Percentiles rank a stretch among this genome's conserved stretches.
Evolutionary conservation across 306 rosid species (phyloP).

Genomic region (Ammopiptanthus mongolicus): DNA sequence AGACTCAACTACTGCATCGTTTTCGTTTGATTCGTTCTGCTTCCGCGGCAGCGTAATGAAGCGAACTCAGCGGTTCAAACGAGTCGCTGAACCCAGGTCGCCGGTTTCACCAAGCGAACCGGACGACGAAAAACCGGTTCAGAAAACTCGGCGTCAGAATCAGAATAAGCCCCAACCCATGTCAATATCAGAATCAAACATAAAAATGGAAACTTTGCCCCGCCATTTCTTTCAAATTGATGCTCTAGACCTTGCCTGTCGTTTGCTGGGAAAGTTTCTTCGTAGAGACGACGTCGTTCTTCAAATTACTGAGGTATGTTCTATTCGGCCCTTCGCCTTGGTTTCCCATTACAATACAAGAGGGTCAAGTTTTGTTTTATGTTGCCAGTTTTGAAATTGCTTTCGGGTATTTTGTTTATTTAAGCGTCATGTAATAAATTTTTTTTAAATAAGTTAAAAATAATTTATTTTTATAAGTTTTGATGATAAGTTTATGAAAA

Average conservation of each 20-base stretch:
- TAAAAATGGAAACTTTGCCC: constrained; percentile 40
- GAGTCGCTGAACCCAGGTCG: constrained; percentile 35
- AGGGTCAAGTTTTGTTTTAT: not conserved
- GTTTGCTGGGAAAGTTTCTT: constrained; percentile 78
- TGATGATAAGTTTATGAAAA: too few relatives aligned
- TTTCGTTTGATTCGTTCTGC: constrained; percentile 21
- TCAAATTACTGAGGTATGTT: constrained; percentile 70
- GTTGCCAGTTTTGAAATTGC: not conserved
- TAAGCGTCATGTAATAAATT: too few relatives aligned
- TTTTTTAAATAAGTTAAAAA: too few relatives aligned
- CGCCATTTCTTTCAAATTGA: constrained; percentile 65
- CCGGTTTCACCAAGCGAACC: constrained; percentile 15
- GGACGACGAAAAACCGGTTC: not conserved
- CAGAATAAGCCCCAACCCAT: not conserved
- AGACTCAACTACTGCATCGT: not conserved
- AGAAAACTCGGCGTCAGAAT: constrained; percentile 13
- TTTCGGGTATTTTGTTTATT: too few relatives aligned
- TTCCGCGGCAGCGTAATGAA: constrained; percentile 36
- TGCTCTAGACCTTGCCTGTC: constrained; percentile 77
- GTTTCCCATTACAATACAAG: not conserved
- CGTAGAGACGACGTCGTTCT: constrained; percentile 83
- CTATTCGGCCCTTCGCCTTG: not conserved
- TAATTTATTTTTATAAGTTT: too few relatives aligned
- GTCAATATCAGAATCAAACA: constrained; percentile 11
- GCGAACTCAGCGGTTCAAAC: constrained; percentile 50